Percentiles rank a stretch among this genome's conserved stretches.
Evolutionary conservation across 306 rosid species (phyloP).

Genomic region (Glycine tomentella): DNA sequence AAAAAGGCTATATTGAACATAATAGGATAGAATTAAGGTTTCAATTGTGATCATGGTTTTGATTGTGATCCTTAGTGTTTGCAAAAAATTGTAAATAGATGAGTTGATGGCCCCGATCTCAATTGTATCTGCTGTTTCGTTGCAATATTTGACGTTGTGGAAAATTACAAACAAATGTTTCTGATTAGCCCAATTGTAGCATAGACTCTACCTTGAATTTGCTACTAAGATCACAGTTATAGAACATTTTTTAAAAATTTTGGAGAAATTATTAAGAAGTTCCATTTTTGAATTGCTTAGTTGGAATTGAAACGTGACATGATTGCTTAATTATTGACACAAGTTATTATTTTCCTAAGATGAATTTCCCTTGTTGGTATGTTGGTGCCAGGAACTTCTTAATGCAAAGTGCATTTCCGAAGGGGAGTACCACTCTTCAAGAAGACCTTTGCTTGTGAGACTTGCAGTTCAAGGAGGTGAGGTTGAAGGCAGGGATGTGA

Average conservation of each 20-base stretch:
- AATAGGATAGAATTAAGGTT: background rate
- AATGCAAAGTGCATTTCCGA: conserved; percentile 79
- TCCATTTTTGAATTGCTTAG: background rate
- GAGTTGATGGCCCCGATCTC: background rate
- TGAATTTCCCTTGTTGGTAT: background rate
- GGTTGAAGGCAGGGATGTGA: conserved; percentile 65
- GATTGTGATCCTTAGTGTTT: background rate
- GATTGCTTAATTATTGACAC: no score
- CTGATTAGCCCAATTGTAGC: background rate
- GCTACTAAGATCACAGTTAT: background rate
- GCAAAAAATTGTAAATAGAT: background rate
- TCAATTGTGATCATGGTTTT: background rate
- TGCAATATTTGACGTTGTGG: background rate
- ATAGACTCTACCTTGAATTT: background rate
- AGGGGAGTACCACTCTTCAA: conserved; percentile 80
- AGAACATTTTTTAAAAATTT: background rate
- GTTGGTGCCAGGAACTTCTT: conserved; percentile 66
- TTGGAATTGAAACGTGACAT: background rate
- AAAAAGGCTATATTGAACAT: background rate
- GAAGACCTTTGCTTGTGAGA: conserved; percentile 80
- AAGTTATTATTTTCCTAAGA: no score
- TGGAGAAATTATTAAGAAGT: background rate
- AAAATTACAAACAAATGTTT: background rate
- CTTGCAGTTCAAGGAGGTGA: conserved; percentile 76
- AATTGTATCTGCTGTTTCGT: background rate